Evolutionary conservation across 192 early-diverging fungal genomes (phyloP), one percentile per base, ranked within the genome.

Genomic region (Bifiguratus adelaidae): DNA sequence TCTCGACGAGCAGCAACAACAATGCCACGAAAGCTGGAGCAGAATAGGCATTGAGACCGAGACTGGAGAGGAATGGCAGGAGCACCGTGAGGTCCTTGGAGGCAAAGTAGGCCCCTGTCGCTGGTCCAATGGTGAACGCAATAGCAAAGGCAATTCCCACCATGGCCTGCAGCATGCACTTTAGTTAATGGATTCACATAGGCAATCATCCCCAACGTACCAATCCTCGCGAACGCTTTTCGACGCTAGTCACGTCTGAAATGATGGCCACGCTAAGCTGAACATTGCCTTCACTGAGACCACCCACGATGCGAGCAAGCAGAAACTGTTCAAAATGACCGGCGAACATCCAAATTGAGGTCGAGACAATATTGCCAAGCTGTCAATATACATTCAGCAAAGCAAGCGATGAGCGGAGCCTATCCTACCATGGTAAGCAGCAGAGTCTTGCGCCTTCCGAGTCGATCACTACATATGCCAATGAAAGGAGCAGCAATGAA

Each of bases 111-210:
- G 85, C 84, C 19, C 92, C 90, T 7, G 95, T 55, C 12, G 92
- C 84, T 1, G 95, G 95, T 4, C 95, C 95, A 49, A 95, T 45
- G 4, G 95, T 96, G 54, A 99, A 99, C 6, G 92, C 92, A 18
- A 92, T 74, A 1, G 91, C 86, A 70, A 99, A 99, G 1, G 93
- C 91, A 42, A 99, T 93, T 15, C 95, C 95, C 0, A 99, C 92
- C 38, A 92, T 70, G 18, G 95, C 92, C 84, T 86, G 22, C 1
- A 19, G 41, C 42, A 58, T 28, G 30, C 8, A 47, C 32, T 11
- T 34, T 34, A 11, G 11, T 34, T 15, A 11, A 34, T 34, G 11
- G 11, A 13, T 34, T 34, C 32, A 34, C 15, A 34, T 13, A 34
- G 11, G 11, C 32, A 0, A 34, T 15, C 37, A 40, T 13, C 22